Evolutionary conservation across 495 filamentous ascomycete genomes (phyloP).

Genomic region (Aspergillus indologenus): DNA sequence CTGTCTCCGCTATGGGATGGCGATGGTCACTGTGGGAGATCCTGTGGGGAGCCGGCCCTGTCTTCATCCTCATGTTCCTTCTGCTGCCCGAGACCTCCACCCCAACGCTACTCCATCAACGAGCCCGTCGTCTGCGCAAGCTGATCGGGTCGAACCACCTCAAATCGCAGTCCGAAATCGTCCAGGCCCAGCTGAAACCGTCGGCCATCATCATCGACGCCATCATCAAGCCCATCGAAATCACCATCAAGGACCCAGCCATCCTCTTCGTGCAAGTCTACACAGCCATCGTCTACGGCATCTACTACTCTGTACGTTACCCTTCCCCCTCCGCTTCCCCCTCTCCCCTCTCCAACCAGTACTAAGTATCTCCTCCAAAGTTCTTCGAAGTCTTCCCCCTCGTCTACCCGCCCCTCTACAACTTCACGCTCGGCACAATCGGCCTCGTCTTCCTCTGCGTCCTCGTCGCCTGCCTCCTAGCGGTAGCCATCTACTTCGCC

Average conservation of each 20-base stretch:
- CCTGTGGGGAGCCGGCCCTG: slow-evolving; percentile 22
- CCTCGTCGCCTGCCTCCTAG: slow-evolving; percentile 40
- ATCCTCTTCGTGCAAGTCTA: slow-evolving; percentile 9
- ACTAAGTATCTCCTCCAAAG: slow-evolving; percentile 32
- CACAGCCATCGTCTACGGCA: slow-evolving; percentile 29
- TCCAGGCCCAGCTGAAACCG: slow-evolving; percentile 20
- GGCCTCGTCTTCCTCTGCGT: slow-evolving; percentile 51
- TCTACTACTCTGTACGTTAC: slow-evolving; percentile 36
- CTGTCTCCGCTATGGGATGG: slow-evolving; percentile 31
- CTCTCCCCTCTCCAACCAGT: slow-evolving; percentile 43
- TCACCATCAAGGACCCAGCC: slow-evolving; percentile 13
- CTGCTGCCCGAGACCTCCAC: slow-evolving; percentile 55
- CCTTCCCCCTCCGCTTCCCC: slow-evolving; percentile 46
- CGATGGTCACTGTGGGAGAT: slow-evolving; percentile 47
- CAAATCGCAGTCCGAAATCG: slow-evolving; percentile 37
- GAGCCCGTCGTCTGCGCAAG: slow-evolving; percentile 48
- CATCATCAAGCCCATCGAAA: slow-evolving; percentile 10
- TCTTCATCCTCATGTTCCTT: slow-evolving; percentile 30
- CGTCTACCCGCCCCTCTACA: slow-evolving; percentile 46
- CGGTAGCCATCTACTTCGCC: slow-evolving; percentile 40
- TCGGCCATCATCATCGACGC: slow-evolving; percentile 14
- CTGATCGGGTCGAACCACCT: slow-evolving; percentile 27
- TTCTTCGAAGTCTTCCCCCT: slow-evolving; percentile 57
- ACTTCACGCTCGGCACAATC: slow-evolving; percentile 42
- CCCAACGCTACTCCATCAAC: slow-evolving; percentile 52